Evolutionary conservation across 768 basidiomycete species (phyloP).

Genomic region (Boletus rufocinnamomeus): DNA sequence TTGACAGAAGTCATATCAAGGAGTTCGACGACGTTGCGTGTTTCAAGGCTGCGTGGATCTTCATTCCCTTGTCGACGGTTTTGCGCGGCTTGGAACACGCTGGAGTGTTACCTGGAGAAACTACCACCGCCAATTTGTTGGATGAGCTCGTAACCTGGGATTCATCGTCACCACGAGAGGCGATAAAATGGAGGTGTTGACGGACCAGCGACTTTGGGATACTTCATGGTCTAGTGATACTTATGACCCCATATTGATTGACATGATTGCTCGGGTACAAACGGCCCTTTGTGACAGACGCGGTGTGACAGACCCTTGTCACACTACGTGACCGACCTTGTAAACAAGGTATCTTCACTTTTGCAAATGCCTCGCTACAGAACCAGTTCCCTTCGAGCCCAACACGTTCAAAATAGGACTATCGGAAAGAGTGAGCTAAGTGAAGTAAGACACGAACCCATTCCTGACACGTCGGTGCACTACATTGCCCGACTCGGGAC

Average conservation of each 20-base stretch:
- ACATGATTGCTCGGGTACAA: not conserved
- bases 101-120: conserved; percentile 71
- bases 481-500: too few species aligned
- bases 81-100: conserved; percentile 88
- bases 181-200: not conserved
- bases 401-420: too few species aligned
- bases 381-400: too few species aligned
- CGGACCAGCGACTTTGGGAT: conserved; percentile 36
- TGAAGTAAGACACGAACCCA: too few species aligned
- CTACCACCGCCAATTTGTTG: conserved; percentile 85
- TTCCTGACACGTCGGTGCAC: too few species aligned
- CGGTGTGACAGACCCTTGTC: conserved; percentile 20
- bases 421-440: too few species aligned
- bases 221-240: conserved; percentile 30
- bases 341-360: too few species aligned
- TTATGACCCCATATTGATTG: conserved; percentile 9
- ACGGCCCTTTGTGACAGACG: conserved; percentile 27
- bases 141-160: conserved; percentile 65
- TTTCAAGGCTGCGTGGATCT: conserved; percentile 79
- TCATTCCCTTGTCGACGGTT: conserved; percentile 87
- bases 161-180: not conserved
- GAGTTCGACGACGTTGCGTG: conserved; percentile 84
- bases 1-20: too few species aligned
- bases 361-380: too few species aligned
- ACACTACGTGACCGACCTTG: not conserved